Percentiles rank a stretch among this genome's conserved stretches.
Conservation (phyloP, 2,329 filamentous ascomycete genomes). For the Cladophialophora psammophila region DNA sequence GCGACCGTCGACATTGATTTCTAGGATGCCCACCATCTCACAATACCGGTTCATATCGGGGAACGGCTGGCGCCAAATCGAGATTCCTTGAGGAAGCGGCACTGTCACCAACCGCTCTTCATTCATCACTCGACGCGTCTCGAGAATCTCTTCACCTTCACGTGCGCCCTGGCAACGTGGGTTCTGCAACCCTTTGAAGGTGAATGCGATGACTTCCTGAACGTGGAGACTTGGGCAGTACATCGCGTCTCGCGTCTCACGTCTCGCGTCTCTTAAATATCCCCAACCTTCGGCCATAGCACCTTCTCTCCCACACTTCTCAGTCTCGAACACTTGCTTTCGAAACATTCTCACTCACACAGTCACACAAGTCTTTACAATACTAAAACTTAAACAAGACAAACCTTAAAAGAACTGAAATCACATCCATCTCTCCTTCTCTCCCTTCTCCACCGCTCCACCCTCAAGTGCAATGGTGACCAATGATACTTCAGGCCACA, state of each 20-base stretch:
- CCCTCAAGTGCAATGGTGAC: constrained; percentile 15
- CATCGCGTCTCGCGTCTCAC: background rate
- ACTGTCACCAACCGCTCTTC: background rate
- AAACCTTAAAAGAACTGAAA: background rate
- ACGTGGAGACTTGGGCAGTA: background rate
- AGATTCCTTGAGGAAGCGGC: background rate
- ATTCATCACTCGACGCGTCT: background rate
- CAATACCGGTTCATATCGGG: background rate
- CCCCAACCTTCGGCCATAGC: background rate
- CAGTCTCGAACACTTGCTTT: background rate
- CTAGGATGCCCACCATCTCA: too few relatives aligned
- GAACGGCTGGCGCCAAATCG: too few relatives aligned
- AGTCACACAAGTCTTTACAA: background rate
- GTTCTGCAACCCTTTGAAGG: background rate
- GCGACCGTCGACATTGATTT: background rate
- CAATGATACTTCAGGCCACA: constrained; percentile 3
- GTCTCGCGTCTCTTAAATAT: background rate
- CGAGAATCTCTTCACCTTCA: background rate
- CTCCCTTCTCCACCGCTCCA: background rate
- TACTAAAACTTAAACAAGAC: background rate
- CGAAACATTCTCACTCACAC: background rate
- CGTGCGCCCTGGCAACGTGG: background rate
- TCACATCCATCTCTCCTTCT: background rate
- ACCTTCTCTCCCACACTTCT: background rate
- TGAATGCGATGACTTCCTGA: background rate